Evolutionary conservation across 441 rosid genomes (phyloP).

Genomic region (Flueggea neowawraea): DNA sequence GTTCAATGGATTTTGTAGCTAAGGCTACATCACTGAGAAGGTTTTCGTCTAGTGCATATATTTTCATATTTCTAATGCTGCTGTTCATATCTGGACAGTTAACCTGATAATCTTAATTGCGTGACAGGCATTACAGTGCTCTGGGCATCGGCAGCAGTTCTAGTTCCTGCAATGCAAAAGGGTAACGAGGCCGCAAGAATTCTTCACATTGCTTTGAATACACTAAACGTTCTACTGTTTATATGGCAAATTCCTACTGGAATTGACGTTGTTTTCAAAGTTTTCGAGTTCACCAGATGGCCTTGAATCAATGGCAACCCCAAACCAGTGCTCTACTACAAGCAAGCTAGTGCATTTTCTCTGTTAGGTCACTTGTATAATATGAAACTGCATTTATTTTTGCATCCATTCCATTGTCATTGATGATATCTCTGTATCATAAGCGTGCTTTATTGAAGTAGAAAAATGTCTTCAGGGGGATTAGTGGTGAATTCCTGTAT

Average conservation of each 20-base stretch:
- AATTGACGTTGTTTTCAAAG: constrained; percentile 66
- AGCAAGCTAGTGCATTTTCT: not conserved
- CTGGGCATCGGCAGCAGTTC: constrained; percentile 87
- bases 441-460: no score
- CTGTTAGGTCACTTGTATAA: not conserved
- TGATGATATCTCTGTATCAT: not conserved
- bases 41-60: no score
- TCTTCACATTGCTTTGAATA: constrained; percentile 79
- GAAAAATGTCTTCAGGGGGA: no score
- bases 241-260: constrained; percentile 85
- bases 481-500: no score
- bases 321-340: not conserved
- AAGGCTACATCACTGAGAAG: no score
- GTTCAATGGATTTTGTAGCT: not conserved
- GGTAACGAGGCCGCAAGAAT: constrained; percentile 77
- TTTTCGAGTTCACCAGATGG: constrained; percentile 82
- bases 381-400: not conserved
- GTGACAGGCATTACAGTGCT: constrained; percentile 66
- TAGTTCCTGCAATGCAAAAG: constrained; percentile 90
- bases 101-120: not conserved
- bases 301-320: constrained; percentile 37
- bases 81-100: no score
- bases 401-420: not conserved
- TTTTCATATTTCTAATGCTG: no score
- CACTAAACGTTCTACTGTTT: constrained; percentile 60